Percentiles rank a stretch among this genome's conserved stretches.
Evolutionary conservation across 345 rosid genomes (phyloP).

Genomic region (Citrus australasica): DNA sequence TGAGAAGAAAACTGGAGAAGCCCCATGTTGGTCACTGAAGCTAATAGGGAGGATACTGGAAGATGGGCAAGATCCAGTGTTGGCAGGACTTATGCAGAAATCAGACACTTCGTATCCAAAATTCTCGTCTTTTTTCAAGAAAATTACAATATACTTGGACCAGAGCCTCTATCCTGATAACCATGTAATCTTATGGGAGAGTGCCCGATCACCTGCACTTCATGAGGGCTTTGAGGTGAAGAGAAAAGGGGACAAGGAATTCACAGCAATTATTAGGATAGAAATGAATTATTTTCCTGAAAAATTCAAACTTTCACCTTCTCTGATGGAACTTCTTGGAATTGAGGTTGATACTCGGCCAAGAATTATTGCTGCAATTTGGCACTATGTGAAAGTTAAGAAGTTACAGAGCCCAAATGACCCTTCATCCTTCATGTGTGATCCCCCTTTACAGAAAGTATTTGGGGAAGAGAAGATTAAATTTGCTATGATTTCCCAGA

Average conservation of each 20-base stretch:
- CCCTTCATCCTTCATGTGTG: slow-evolving; percentile 45
- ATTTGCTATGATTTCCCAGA: slow-evolving; percentile 43
- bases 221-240: slow-evolving; percentile 64
- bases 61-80: slow-evolving; percentile 52
- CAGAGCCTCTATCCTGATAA: slow-evolving; percentile 54
- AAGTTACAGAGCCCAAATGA: slow-evolving; percentile 48
- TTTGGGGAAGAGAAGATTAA: slow-evolving; percentile 57
- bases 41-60: slow-evolving; percentile 55
- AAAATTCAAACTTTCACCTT: slow-evolving; percentile 50
- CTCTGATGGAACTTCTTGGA: slow-evolving; percentile 48
- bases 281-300: slow-evolving; percentile 59
- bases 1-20: slow-evolving; percentile 27
- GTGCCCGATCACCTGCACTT: slow-evolving; percentile 46
- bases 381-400: slow-evolving; percentile 55
- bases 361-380: slow-evolving; percentile 49
- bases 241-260: slow-evolving; percentile 62
- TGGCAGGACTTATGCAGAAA: slow-evolving; percentile 36
- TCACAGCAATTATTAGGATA: slow-evolving; percentile 46
- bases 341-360: slow-evolving; percentile 49
- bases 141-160: slow-evolving; percentile 54
- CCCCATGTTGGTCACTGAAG: slow-evolving; percentile 59
- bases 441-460: slow-evolving; percentile 47
- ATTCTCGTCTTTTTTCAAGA: slow-evolving; percentile 55
- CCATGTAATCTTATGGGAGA: slow-evolving; percentile 58
- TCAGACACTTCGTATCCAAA: slow-evolving; percentile 28